Evolutionary conservation across 164 flowering plant species (phyloP).

Genomic region (Magnolia changhungtana): DNA sequence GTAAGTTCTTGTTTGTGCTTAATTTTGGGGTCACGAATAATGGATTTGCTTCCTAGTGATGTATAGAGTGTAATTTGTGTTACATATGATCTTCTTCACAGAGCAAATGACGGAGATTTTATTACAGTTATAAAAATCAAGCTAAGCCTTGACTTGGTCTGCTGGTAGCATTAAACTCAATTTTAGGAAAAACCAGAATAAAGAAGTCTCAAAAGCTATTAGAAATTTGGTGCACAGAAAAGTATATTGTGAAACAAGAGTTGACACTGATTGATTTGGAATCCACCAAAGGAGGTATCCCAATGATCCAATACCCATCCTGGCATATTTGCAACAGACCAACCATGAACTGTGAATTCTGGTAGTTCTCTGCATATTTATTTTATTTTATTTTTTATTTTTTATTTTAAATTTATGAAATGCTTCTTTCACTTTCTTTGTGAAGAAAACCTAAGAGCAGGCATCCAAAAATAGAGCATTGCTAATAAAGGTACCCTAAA

Average conservation of each 20-base stretch:
- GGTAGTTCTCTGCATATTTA: not conserved
- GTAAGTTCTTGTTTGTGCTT: conserved; percentile 38
- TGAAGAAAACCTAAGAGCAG: not conserved
- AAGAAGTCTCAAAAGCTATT: not conserved
- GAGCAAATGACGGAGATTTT: not conserved
- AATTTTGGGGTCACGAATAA: not conserved
- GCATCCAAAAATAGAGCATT: not conserved
- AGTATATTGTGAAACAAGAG: not conserved
- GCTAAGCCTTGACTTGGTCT: not conserved
- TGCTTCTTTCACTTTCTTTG: not conserved
- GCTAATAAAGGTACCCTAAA: too few species aligned
- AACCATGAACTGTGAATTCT: not conserved
- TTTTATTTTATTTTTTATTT: not conserved
- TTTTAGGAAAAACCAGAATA: not conserved
- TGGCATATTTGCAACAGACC: not conserved
- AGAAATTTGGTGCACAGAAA: not conserved
- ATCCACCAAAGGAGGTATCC: not conserved
- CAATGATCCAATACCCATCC: not conserved
- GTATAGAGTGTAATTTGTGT: not conserved
- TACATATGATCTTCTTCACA: not conserved
- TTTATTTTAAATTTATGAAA: too few species aligned
- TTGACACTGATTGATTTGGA: not conserved
- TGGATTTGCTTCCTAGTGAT: not conserved
- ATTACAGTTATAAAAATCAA: not conserved
- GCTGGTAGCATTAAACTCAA: not conserved